Conservation (phyloP, 345 rosid species). For the Eucalyptus caleyi region DNA sequence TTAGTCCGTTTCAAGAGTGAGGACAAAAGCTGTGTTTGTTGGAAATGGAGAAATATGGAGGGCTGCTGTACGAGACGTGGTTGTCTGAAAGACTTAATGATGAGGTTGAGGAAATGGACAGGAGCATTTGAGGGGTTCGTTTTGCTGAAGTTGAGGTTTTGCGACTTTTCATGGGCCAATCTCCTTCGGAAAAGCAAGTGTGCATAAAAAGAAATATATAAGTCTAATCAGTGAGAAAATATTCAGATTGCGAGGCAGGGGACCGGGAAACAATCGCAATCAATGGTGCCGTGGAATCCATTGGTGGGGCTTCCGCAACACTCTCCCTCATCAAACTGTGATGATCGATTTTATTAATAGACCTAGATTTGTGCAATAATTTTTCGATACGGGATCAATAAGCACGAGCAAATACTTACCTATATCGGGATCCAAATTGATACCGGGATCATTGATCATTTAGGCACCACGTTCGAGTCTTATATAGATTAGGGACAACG, state of each 20-base stretch:
- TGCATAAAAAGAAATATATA: background rate
- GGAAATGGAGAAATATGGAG: background rate
- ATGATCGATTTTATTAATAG: background rate
- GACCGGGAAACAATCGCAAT: background rate
- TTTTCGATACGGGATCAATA: background rate
- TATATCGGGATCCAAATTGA: too few relatives aligned
- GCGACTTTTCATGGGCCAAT: background rate
- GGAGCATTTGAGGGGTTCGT: background rate
- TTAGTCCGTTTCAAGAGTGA: background rate
- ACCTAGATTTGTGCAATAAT: background rate
- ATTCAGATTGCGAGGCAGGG: background rate
- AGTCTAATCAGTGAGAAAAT: background rate
- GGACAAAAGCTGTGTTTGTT: background rate
- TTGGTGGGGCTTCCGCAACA: background rate
- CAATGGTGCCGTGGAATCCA: background rate
- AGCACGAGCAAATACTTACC: background rate
- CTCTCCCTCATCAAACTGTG: background rate
- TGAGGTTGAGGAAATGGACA: background rate
- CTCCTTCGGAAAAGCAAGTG: background rate
- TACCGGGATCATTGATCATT: too few relatives aligned
- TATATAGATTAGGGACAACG: background rate
- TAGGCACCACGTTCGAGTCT: too few relatives aligned
- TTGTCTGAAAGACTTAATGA: background rate
- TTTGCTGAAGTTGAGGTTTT: background rate
- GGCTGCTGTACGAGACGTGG: background rate